Base-by-base conservation (phyloP, 73 alveolate genomes). In the Tetrahymena malaccensis region DNA sequence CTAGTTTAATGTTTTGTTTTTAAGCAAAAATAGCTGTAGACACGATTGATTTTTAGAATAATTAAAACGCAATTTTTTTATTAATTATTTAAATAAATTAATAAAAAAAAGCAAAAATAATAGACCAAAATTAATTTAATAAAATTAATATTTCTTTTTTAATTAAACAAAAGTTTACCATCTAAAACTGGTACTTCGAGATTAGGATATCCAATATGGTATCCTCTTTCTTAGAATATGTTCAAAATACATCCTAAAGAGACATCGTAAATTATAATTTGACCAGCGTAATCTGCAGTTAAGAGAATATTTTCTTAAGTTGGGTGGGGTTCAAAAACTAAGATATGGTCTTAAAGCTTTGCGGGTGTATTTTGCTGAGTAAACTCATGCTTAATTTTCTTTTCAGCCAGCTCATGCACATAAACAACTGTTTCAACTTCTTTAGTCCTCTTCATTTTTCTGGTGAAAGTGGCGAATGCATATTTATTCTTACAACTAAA, bases 281-380 rank as follows among this genome's bases (percentile, higher is more conserved):
- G 44, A 55, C 97, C 97, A 37, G 93, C 94, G 43, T 95, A 56
- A 89, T 95, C 97, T 27, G 97, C 97, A 12, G 94, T 70, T 33
- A 95, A 93, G 43, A 94, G 95, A 16, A 95, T 93, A 56, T 95
- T 89, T 35, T 95, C 97, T 50, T 50, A 34, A 8, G 57, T 43
- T 43, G 97, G 97, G 85, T 95, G 97, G 7, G 97, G 95, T 93
- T 95, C 97, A 43, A 95, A 95, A 43, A 95, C 55, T 19, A 95
- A 43, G 35, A 95, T 84, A 22, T 85, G 93, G 89, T 55, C 70
- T 35, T 95, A 94, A 31, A 95, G 50, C 55, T 22, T 50, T 43
- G 85, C 56, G 35, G 93, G 93, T 21, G 95, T 40, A 85, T 31
- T 50, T 31, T 95, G 93, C 55, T 50, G 25, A 35, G 93, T 94